These are phyloP conservation scores for Penium margaritaceum DNA, from an alignment of 139 green algal species.

Conservation along the genomic window DNA sequence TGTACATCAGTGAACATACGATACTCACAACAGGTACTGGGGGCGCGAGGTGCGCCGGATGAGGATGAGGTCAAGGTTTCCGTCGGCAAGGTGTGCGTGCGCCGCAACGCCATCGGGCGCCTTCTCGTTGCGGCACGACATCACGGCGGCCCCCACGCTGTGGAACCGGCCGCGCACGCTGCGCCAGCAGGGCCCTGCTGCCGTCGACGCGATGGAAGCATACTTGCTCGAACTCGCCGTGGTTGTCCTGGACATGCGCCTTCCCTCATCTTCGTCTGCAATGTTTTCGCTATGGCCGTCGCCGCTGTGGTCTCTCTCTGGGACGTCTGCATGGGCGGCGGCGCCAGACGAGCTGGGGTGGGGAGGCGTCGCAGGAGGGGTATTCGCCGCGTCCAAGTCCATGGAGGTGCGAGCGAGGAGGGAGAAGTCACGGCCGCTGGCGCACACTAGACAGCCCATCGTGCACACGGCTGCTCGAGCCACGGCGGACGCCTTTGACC, in stretches of 20 bases:
- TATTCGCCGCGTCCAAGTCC: no score
- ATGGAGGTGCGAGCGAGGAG: not conserved
- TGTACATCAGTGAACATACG: no score
- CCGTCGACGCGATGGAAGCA: no score
- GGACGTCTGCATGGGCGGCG: not conserved
- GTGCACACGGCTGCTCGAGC: not conserved
- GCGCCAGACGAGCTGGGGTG: not conserved
- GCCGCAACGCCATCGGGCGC: slow-evolving; percentile 30
- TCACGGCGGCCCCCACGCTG: slow-evolving; percentile 34
- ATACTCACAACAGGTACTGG: slow-evolving; percentile 36
- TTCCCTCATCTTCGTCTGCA: not conserved
- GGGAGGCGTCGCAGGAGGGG: not conserved
- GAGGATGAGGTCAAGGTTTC: slow-evolving; percentile 43
- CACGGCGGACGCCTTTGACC: no score
- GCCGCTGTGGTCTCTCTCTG: not conserved
- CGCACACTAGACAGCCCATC: not conserved
- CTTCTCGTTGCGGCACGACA: slow-evolving; percentile 46
- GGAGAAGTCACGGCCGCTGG: not conserved
- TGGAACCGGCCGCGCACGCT: slow-evolving; percentile 20
- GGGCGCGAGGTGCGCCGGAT: slow-evolving; percentile 37
- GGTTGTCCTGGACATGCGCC: not conserved
- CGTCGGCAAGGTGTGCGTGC: slow-evolving; percentile 43
- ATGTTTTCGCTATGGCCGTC: not conserved
- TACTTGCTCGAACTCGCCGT: not conserved
- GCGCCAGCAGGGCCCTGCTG: slow-evolving; percentile 15